Base-by-base conservation (phyloP, 1,284 basidiomycete species). In the Cutaneotrichosporon spelunceum region DNA sequence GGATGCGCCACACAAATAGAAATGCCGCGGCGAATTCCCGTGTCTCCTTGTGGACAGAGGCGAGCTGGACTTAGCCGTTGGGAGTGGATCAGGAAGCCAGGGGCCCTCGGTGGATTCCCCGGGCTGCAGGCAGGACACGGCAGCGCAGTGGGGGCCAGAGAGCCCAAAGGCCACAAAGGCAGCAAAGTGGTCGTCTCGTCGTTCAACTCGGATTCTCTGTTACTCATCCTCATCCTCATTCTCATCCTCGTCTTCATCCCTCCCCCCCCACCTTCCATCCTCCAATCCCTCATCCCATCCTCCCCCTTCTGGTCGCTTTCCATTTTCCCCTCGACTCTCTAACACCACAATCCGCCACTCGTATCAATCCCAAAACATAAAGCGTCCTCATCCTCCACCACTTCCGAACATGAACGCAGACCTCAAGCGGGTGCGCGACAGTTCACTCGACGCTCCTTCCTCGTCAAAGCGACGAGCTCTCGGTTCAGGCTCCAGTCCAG, bases 381-480 rank as follows among this genome's bases (percentile, higher is more conserved):
- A 33, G 45, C n/a, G 19, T 16, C 44, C 36, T 53, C 26, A 36
- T 34, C 30, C 29, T 33, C 30, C 57, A 30, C 29, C 29, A 26
- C 44, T 23, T 23, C n/a, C 50, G 56, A 57, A 47, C 56, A 78
- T 78, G 76, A 78, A 74, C 67, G 74, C 73, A 47, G 76, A 78
- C 68, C 71, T 77, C 47, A 78, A 78, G 61, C 63, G 76, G 66
- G 73, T 78, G 48, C 70, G 76, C 57, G 76, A 75, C 54, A 66
- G 62, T 56, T 66, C 66, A 36, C 56, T 71, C 36, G 75, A 78
- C 36, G 52, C 70, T 70, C 54, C 52, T 53, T 67, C 72, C 6
- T 66, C 68, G 2, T 67, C 70, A 9, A 78, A 78, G 63, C 56
- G 71, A 49, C 48, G 76, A 27, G 69, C 72, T 2, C 23, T 76